phyloP scores from a whole-genome alignment of 805 yeast genomes.

The Candida krabiensis region DNA sequence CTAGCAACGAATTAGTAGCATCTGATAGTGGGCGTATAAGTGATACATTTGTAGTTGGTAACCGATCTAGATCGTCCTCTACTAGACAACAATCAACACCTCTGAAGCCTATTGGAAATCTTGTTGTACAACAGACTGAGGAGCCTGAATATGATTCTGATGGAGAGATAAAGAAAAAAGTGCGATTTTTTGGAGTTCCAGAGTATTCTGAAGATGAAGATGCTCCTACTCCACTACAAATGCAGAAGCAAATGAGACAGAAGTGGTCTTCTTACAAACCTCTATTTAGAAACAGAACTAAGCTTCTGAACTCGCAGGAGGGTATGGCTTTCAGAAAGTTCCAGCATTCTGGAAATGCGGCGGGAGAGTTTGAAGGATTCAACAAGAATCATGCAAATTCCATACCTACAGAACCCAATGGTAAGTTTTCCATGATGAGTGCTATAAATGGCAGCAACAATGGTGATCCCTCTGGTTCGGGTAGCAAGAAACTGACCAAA shows the following conservation, averaged over 20 bases:
- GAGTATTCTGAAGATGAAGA: constrained; percentile 54
- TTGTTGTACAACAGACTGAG: constrained; percentile 14
- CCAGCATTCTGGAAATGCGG: constrained; percentile 14
- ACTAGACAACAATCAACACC: constrained; percentile 12
- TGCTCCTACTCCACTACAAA: constrained; percentile 45
- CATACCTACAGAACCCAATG: constrained; percentile 25
- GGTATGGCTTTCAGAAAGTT: constrained; percentile 36
- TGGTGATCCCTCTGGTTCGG: constrained; percentile 3
- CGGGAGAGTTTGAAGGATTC: constrained; percentile 26
- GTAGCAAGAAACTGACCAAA: constrained; percentile 24
- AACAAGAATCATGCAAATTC: constrained; percentile 13
- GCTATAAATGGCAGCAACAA: constrained; percentile 15
- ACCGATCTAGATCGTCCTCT: constrained; percentile 24
- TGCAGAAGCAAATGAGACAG: constrained; percentile 36
- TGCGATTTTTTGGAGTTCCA: constrained; percentile 53
- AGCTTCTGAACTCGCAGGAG: constrained; percentile 34
- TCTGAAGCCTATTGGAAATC: constrained; percentile 21
- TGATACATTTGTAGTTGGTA: constrained; percentile 10
- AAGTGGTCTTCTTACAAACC: constrained; percentile 35
- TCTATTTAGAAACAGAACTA: constrained; percentile 30
- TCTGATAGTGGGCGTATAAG: constrained; percentile 3
- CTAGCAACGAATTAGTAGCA: background rate
- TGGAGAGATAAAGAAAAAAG: constrained; percentile 38
- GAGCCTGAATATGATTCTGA: constrained; percentile 12
- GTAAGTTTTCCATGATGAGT: constrained; percentile 35